phyloP scores from a whole-genome alignment of 768 basidiomycete species.

The Nevesoporus exiguus region DNA sequence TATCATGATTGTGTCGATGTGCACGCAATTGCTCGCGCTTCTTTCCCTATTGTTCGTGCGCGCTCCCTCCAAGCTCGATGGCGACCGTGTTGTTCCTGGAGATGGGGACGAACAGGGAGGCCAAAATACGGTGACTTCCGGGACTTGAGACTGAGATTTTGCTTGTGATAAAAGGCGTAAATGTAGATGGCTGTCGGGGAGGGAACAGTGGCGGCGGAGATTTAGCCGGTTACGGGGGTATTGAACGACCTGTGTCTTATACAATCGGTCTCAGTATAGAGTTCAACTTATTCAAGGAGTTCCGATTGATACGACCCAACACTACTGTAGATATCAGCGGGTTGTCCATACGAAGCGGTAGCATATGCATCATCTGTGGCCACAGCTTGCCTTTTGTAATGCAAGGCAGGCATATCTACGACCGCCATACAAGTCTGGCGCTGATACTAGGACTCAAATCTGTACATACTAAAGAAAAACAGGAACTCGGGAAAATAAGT shows the following conservation, averaged over 20 bases:
- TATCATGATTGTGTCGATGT: slow-evolving; percentile 60
- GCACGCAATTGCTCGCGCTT: slow-evolving; percentile 40
- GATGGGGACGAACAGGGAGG: slow-evolving; percentile 5
- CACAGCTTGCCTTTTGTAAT: too few species aligned
- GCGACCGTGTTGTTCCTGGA: not conserved
- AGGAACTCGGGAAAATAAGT: too few species aligned
- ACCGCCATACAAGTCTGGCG: too few species aligned
- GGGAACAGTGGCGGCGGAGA: not conserved
- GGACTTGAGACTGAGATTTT: not conserved
- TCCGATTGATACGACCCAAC: not conserved
- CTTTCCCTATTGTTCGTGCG: slow-evolving; percentile 47
- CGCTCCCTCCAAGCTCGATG: slow-evolving; percentile 22
- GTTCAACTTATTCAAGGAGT: too few species aligned
- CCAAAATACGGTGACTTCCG: not conserved
- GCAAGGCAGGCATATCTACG: too few species aligned
- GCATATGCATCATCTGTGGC: not conserved
- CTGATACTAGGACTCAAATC: too few species aligned
- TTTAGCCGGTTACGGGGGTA: not conserved
- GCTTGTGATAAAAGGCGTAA: not conserved
- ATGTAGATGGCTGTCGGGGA: slow-evolving; percentile 3
- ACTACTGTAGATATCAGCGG: not conserved
- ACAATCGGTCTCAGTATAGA: not conserved
- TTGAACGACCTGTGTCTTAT: not conserved
- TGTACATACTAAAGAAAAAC: too few species aligned
- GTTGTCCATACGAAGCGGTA: not conserved